Evolutionary conservation across 176 grass and related monocot species (phyloP).

Genomic region (Pontederia crassipes): DNA sequence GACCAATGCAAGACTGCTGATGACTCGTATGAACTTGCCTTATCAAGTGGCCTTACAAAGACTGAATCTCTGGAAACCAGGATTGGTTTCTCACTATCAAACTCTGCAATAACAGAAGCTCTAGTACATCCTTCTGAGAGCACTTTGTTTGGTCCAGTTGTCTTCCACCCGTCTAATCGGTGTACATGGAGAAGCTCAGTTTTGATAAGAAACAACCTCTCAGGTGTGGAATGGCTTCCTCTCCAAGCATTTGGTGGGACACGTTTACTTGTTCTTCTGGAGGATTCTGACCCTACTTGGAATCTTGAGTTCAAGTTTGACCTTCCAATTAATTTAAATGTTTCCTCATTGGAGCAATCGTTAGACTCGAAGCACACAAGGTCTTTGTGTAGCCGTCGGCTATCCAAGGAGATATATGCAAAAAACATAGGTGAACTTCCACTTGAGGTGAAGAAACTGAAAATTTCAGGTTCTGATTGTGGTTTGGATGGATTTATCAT

Average conservation of each 20-base stretch:
- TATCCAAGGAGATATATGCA: conserved; percentile 76
- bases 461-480: conserved; percentile 83
- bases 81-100: conserved; percentile 75
- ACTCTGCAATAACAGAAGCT: conserved; percentile 52
- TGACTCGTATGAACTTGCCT: conserved; percentile 51
- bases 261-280: conserved; percentile 62
- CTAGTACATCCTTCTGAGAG: conserved; percentile 47
- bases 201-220: conserved; percentile 79
- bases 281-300: conserved; percentile 69
- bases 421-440: conserved; percentile 94
- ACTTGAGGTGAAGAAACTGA: conserved; percentile 58
- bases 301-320: conserved; percentile 73
- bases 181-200: conserved; percentile 81
- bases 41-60: conserved; percentile 67
- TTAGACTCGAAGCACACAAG: conserved; percentile 22
- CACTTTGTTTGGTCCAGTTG: conserved; percentile 59
- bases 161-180: conserved; percentile 77
- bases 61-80: conserved; percentile 57
- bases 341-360: conserved; percentile 19
- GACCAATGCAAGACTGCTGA: conserved; percentile 59
- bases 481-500: conserved; percentile 56
- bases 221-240: conserved; percentile 72
- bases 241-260: conserved; percentile 65
- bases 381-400: conserved; percentile 39
- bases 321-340: conserved; percentile 30